phyloP scores from a whole-genome alignment of 306 rosid species.

The Medicago arabica region DNA sequence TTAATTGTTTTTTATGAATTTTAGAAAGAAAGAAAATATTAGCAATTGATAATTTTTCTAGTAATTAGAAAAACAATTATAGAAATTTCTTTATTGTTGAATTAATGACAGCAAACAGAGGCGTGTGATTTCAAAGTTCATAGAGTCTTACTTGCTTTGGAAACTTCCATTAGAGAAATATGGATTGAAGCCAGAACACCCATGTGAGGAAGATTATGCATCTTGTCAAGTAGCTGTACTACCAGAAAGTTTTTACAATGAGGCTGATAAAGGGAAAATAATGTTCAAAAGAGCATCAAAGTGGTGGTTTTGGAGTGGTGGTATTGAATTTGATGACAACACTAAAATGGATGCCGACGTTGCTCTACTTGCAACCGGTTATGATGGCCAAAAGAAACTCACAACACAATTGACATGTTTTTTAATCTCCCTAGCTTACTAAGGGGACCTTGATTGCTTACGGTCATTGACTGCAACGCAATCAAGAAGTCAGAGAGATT shows the following conservation, averaged over 20 bases:
- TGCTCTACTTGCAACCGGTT: slow-evolving; percentile 73
- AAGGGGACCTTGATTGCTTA: too few relatives aligned
- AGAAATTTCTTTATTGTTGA: background rate
- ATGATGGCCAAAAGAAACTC: slow-evolving; percentile 72
- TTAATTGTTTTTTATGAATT: background rate
- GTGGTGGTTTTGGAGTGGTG: slow-evolving; percentile 65
- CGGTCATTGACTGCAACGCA: too few relatives aligned
- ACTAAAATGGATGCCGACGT: slow-evolving; percentile 67
- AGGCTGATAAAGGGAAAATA: slow-evolving; percentile 73
- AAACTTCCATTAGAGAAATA: slow-evolving; percentile 69
- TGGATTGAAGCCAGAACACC: slow-evolving; percentile 71
- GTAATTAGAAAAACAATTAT: background rate
- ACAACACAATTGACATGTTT: slow-evolving; percentile 27
- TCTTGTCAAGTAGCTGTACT: slow-evolving; percentile 76
- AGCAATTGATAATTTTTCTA: background rate
- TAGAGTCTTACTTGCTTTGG: slow-evolving; percentile 66
- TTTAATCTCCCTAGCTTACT: too few relatives aligned
- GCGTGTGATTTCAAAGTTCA: slow-evolving; percentile 59
- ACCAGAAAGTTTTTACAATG: slow-evolving; percentile 66
- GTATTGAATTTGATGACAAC: slow-evolving; percentile 70
- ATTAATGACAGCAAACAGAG: slow-evolving; percentile 47
- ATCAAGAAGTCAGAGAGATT: too few relatives aligned
- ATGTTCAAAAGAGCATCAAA: slow-evolving; percentile 63
- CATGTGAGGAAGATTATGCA: slow-evolving; percentile 76
- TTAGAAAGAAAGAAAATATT: too few relatives aligned